These are phyloP conservation scores for Nannochloris sp. DNA, from an alignment of 139 green algal genomes.

Conservation along the genomic window DNA sequence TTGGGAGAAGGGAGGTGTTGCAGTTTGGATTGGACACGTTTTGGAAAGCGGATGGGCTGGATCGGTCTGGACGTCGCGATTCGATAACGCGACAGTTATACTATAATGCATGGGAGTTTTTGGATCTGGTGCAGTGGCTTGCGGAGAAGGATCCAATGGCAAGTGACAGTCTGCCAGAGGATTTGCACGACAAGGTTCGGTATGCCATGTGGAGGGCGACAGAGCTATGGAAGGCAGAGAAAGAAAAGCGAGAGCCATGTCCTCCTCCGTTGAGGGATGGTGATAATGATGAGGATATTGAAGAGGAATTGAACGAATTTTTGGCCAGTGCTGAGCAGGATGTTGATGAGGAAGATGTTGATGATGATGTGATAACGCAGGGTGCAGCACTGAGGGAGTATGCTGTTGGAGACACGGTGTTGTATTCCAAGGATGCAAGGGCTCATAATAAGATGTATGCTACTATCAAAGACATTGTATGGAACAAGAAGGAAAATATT, in stretches of 20 bases:
- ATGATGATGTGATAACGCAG: too few species aligned
- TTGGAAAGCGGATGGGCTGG: slow-evolving; percentile 1
- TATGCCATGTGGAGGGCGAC: slow-evolving; percentile 80
- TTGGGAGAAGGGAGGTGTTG: neutral
- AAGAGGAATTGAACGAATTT: neutral
- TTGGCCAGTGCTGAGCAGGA: neutral
- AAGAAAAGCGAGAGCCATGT: slow-evolving; percentile 28
- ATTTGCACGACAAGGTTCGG: slow-evolving; percentile 66
- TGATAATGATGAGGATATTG: neutral
- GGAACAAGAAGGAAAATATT: too few species aligned
- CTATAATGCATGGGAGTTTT: slow-evolving; percentile 4
- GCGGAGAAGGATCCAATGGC: neutral
- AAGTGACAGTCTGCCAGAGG: slow-evolving; percentile 6
- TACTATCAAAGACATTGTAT: too few species aligned
- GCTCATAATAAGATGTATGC: too few species aligned
- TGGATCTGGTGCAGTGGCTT: slow-evolving; percentile 3
- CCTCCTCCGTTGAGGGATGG: neutral
- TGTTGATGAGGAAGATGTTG: neutral
- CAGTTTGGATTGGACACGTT: slow-evolving; percentile 2
- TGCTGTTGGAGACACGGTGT: too few species aligned
- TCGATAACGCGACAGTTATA: neutral
- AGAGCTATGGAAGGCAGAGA: slow-evolving; percentile 74
- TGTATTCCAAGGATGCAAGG: too few species aligned
- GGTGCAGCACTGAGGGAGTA: too few species aligned
- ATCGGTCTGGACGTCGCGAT: neutral